phyloP scores from a whole-genome alignment of 352 stramenopile genomes.

The Globisporangium splendens region DNA sequence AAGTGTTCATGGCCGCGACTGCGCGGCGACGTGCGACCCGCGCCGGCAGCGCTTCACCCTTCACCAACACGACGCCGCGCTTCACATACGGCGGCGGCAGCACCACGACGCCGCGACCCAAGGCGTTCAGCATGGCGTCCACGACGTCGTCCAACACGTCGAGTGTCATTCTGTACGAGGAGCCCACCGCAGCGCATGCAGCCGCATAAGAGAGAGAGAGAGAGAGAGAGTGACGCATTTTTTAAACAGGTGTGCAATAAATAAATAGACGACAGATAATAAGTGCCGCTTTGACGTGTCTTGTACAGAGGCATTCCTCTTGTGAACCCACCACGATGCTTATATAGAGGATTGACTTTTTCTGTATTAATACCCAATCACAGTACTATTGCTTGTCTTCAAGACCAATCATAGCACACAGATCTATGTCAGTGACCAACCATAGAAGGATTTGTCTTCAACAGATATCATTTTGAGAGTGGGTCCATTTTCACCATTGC shows the following conservation, averaged over 20 bases:
- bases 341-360: neutral
- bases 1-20: constrained; percentile 8
- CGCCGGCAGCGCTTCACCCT: constrained; percentile 1
- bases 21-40: constrained; percentile 5
- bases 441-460: too few species aligned
- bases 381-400: neutral
- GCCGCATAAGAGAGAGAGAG: neutral
- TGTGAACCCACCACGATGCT: neutral
- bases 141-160: constrained; percentile 14
- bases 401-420: too few species aligned
- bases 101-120: constrained; percentile 3
- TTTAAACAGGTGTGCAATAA: too few species aligned
- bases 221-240: too few species aligned
- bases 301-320: neutral
- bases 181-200: neutral
- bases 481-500: too few species aligned
- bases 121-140: constrained; percentile 17
- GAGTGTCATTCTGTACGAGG: constrained; percentile 18
- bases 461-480: too few species aligned
- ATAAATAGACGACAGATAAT: too few species aligned
- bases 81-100: neutral
- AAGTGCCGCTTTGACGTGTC: neutral
- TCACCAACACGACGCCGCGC: constrained; percentile 7
- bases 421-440: too few species aligned
- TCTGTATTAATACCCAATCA: neutral